Base-by-base conservation (phyloP, 2,329 filamentous ascomycete species). In the Thelonectria olida region DNA sequence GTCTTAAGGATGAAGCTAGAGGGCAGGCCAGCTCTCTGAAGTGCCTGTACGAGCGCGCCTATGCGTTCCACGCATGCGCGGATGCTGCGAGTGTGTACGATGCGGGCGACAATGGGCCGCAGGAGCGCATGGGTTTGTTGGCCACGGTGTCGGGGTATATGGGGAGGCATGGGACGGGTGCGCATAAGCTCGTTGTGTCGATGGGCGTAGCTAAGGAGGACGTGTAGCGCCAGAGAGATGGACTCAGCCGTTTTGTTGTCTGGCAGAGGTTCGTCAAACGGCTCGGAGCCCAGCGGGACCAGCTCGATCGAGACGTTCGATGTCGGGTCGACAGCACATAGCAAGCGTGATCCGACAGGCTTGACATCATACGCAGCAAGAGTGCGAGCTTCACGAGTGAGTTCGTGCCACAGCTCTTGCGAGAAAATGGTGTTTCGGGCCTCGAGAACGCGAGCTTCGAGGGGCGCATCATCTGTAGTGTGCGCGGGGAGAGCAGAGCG, bases 341-440 rank as follows among this genome's bases (percentile, higher is more conserved):
- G 80, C 41, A 93, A 81, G 3, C 82, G 78, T 23, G 85, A 80
- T 13, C 84, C 87, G 34, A 87, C 83, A 13, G 89, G 85, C 23
- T 84, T 85, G 12, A 97, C 89, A 9, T 90, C 87, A 62, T 92
- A 89, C 10, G 89, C 88, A 3, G 90, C 84, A 20, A 97, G 81
- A 0, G 84, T 84, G 15, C 93, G 90, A 0, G 91, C 89, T 77
- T 99, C 96, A 17, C 92, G 86, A 53, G 90, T 89, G 61, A 98
- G 82, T 77, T 99, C 96, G 68, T 97, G 89, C 85, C 93, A 97
- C 2, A 99, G 80, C 74, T 99, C 96, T 72, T 94, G 90, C 25
- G 92, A 88, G 69, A 92, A 93, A 19, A 95, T 83, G 50, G 91
- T 92, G 75, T 96, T 91, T 58, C 92, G 85, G 2, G 92, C 91